Base-by-base conservation (phyloP, 2,329 filamentous ascomycete genomes). In the Cladosporium halotolerans region DNA sequence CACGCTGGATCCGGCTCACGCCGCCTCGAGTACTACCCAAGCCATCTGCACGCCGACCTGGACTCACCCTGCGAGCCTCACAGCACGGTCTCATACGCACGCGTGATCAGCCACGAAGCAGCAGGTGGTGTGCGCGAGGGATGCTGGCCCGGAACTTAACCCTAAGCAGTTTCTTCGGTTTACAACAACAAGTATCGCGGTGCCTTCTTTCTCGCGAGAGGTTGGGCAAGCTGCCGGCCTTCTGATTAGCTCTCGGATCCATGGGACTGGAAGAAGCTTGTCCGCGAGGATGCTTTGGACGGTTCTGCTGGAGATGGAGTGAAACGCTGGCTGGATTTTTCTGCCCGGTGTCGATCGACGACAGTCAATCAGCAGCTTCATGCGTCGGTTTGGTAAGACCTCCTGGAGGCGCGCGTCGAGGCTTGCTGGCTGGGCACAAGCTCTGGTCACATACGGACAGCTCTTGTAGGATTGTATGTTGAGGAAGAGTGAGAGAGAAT, bases 111-210 rank as follows among this genome's bases (percentile, higher is more conserved):
- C 38, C 44, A 53, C 16, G 8, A 28, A 16, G 51, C 51, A 53
- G 44, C 51, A 32, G 14, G 33, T 40, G 51, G 51, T 53, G 52
- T 50, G 52, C 19, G 11, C 40, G 73, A 73, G 80, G 79, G 81
- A 85, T 82, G 77, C 76, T 76, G 73, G 76, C 73, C 85, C 84
- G 89, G 88, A 91, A 91, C 88, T 91, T 95, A 96, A 95, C 91
- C 91, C 91, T 96, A 96, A 87, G 80, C 76, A 76, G 72, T 66
- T 58, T 75, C 71, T 76, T 83, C 86, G 87, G 88, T 84, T 82
- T 63, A 57, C 65, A 28, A 28, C 23, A 28, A 28, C 23, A 60
- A 64, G 83, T 65, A 52, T 68, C 58, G 57, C 60, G 64, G 58
- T 82, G 58, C 57, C 48, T 53, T 51, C 55, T 51, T 44, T 32